Conservation (phyloP, 2,329 filamentous ascomycete genomes). For the Sordariomycetes sp. region DNA sequence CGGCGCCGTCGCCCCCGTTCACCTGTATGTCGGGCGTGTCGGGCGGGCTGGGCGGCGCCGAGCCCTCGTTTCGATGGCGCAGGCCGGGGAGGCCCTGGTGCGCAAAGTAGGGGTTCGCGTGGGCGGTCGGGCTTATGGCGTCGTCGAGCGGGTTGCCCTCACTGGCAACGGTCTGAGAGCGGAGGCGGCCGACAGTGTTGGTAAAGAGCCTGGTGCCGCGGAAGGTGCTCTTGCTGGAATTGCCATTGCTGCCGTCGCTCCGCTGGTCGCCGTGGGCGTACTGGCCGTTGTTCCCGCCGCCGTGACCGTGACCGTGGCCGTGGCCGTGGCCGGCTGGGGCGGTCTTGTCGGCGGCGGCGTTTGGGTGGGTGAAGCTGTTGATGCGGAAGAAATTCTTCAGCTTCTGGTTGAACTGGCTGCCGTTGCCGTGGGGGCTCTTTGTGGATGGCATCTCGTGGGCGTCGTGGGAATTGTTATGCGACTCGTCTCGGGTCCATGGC, state of each 20-base stretch:
- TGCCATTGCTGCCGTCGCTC: conserved; percentile 10
- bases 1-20: conserved; percentile 50
- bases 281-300: conserved; percentile 6
- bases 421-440: conserved; percentile 34
- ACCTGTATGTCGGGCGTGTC: conserved; percentile 74
- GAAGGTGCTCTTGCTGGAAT: conserved; percentile 54
- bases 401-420: conserved; percentile 52
- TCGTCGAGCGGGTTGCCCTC: conserved; percentile 88
- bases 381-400: conserved; percentile 62
- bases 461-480: conserved; percentile 5
- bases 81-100: conserved; percentile 90
- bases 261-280: conserved; percentile 4
- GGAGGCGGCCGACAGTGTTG: conserved; percentile 71
- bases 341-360: conserved; percentile 42
- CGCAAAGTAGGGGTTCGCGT: conserved; percentile 93
- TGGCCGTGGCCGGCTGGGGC: conserved; percentile 5
- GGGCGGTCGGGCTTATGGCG: conserved; percentile 76
- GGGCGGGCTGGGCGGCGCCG: conserved; percentile 81
- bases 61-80: conserved; percentile 89
- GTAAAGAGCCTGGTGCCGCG: conserved; percentile 83
- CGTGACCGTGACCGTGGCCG: conserved; percentile 6
- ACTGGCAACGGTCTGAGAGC: conserved; percentile 82
- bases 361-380: conserved; percentile 32
- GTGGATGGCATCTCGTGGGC: conserved; percentile 31
- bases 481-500: conserved; percentile 5